Percentiles rank a stretch among this genome's conserved stretches.
Conservation (phyloP, 768 basidiomycete species). For the Naganishia vishniacii region DNA sequence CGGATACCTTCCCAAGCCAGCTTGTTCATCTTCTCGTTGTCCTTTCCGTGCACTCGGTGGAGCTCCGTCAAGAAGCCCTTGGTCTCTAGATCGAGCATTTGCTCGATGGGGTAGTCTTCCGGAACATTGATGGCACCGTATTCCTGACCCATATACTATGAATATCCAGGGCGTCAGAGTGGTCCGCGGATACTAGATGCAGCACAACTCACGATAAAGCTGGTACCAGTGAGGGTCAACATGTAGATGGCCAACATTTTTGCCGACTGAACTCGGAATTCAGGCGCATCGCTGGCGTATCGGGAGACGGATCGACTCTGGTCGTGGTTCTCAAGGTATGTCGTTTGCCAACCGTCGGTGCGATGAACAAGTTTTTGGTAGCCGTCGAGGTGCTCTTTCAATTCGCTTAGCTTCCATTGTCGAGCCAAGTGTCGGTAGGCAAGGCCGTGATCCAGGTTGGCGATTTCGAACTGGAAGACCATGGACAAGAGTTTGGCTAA, state of each 20-base stretch:
- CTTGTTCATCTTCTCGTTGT: constrained; percentile 26
- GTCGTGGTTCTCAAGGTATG: constrained; percentile 31
- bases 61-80: constrained; percentile 54
- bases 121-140: constrained; percentile 57
- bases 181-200: neutral
- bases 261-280: constrained; percentile 59
- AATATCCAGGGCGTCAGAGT: neutral
- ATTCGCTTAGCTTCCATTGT: constrained; percentile 56
- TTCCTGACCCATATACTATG: constrained; percentile 63
- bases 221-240: constrained; percentile 51
- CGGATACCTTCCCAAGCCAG: constrained; percentile 34
- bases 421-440: constrained; percentile 48
- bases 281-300: constrained; percentile 60
- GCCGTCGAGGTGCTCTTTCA: constrained; percentile 52
- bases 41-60: constrained; percentile 48
- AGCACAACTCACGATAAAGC: constrained; percentile 53
- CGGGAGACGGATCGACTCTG: constrained; percentile 57
- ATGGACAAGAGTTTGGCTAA: constrained; percentile 50
- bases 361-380: constrained; percentile 62
- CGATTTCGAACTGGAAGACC: constrained; percentile 45
- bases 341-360: constrained; percentile 64
- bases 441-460: constrained; percentile 51
- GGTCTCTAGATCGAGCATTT: constrained; percentile 51
- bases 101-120: constrained; percentile 59
- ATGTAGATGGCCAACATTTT: constrained; percentile 66